Evolutionary conservation across 2,329 filamentous ascomycete species (phyloP).

Genomic region (Talaromyces pinophilus): DNA sequence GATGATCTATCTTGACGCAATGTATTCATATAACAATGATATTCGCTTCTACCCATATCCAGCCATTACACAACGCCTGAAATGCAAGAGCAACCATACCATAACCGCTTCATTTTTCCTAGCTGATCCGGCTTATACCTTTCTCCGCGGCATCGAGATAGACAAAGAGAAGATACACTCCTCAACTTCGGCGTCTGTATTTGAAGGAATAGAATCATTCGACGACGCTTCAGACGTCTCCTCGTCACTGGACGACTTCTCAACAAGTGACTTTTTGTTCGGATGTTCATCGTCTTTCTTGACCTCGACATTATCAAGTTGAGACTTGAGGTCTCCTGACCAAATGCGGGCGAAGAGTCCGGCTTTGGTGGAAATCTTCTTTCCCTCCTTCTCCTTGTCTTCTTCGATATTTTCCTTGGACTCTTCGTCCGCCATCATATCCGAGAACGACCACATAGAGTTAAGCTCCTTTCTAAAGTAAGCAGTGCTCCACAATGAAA

Average conservation of each 20-base stretch:
- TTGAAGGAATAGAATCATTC: constrained; percentile 1
- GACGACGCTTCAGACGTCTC: constrained; percentile 39
- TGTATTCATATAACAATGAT: neutral
- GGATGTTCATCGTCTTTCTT: constrained; percentile 14
- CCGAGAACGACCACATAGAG: constrained; percentile 79
- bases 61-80: neutral
- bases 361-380: constrained; percentile 42
- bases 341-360: constrained; percentile 34
- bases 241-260: neutral
- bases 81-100: neutral
- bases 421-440: constrained; percentile 54
- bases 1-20: neutral
- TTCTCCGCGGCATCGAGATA: constrained; percentile 18
- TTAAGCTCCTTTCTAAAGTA: constrained; percentile 68
- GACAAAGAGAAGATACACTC: constrained; percentile 19
- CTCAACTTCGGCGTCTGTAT: constrained; percentile 1
- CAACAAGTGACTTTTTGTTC: constrained; percentile 17
- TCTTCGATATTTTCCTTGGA: constrained; percentile 24
- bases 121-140: neutral
- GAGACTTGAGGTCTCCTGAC: constrained; percentile 29
- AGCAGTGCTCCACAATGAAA: constrained; percentile 73
- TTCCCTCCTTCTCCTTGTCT: constrained; percentile 46
- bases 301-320: constrained; percentile 19
- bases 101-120: neutral
- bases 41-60: neutral